Percentiles rank a stretch among this genome's conserved stretches.
These are phyloP conservation scores for Cladophialophora yegresii DNA, from an alignment of 2,329 filamentous ascomycete genomes.

Conservation along the genomic window DNA sequence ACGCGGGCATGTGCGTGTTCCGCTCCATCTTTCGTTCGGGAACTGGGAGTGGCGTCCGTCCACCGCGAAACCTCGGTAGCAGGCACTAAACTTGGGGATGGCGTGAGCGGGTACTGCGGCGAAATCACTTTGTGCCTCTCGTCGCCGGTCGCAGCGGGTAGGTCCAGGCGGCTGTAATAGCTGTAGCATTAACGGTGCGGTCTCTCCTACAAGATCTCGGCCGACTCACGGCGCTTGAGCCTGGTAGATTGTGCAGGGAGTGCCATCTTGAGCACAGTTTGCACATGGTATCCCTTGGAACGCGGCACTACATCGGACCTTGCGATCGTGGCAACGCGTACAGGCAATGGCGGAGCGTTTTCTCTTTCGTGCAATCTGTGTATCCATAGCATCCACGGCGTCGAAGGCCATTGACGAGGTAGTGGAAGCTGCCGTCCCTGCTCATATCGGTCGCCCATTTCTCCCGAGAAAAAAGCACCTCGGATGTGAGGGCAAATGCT, in stretches of 20 bases:
- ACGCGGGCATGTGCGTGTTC: constrained; percentile 6
- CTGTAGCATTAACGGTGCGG: neutral
- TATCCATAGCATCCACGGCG: constrained; percentile 1
- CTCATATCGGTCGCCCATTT: neutral
- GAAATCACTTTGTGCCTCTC: neutral
- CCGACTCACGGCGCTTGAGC: constrained; percentile 18
- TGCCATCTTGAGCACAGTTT: constrained; percentile 45
- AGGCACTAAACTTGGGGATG: constrained; percentile 15
- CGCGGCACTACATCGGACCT: constrained; percentile 41
- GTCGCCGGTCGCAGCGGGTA: neutral
- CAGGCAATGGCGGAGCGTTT: constrained; percentile 42
- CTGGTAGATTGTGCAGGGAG: constrained; percentile 24
- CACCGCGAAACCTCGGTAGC: constrained; percentile 13
- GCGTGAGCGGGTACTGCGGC: constrained; percentile 19
- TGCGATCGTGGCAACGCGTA: constrained; percentile 41
- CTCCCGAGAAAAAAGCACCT: neutral
- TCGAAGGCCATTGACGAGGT: neutral
- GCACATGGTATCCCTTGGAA: constrained; percentile 50
- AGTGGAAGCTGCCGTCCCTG: neutral
- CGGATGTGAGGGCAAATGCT: neutral
- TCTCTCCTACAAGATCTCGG: neutral
- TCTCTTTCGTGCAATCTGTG: constrained; percentile 16
- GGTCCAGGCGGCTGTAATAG: constrained; percentile 11
- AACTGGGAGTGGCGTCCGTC: neutral
- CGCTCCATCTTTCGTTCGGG: neutral